Percentiles rank a stretch among this genome's conserved stretches.
Evolutionary conservation across 495 filamentous ascomycete genomes (phyloP).

Genomic region (Neurospora discreta): DNA sequence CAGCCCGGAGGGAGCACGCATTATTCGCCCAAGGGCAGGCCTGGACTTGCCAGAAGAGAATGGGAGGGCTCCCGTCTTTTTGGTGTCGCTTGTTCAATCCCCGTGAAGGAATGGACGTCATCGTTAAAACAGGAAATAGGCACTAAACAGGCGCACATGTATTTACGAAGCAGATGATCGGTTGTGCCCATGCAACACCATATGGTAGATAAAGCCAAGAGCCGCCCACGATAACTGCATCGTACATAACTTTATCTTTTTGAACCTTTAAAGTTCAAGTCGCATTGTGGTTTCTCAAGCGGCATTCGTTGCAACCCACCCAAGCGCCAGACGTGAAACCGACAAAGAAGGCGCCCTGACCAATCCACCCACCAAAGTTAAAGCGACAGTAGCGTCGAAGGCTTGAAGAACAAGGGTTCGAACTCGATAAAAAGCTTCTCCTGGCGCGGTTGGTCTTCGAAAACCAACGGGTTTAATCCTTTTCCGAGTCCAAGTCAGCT

Average conservation of each 20-base stretch:
- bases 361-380: conserved; percentile 5
- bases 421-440: conserved; percentile 1
- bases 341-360: conserved; percentile 6
- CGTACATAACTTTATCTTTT: neutral
- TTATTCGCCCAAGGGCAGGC: neutral
- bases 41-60: neutral
- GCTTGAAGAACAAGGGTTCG: conserved; percentile 1
- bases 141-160: neutral
- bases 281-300: neutral
- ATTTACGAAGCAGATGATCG: conserved; percentile 1
- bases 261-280: neutral
- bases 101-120: neutral
- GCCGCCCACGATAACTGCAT: neutral
- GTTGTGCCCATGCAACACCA: neutral
- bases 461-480: neutral
- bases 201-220: neutral
- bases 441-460: neutral
- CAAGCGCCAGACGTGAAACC: conserved; percentile 13
- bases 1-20: neutral
- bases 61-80: neutral
- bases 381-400: conserved; percentile 7
- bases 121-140: conserved; percentile 3
- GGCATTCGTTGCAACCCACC: neutral
- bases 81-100: neutral
- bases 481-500: neutral